Evolutionary conservation across 2,329 filamentous ascomycete species (phyloP).

Genomic region (Pseudogymnoascus sp.): DNA sequence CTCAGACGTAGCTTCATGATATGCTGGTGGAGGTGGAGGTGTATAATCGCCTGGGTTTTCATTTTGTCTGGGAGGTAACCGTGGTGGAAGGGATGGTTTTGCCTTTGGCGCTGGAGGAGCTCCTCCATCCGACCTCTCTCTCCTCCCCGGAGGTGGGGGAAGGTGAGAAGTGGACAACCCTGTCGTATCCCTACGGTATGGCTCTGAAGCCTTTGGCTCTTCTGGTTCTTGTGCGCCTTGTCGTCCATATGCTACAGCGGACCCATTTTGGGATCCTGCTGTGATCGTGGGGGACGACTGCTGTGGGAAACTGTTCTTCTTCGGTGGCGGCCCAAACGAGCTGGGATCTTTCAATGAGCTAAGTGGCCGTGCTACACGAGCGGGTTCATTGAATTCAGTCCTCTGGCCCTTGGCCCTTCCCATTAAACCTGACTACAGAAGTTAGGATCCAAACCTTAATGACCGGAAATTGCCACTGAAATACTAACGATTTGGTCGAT

Average conservation of each 20-base stretch:
- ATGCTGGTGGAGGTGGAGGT: conserved; percentile 34
- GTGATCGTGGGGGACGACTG: neutral
- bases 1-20: conserved; percentile 17
- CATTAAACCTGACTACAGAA: conserved; percentile 25
- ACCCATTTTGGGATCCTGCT: neutral
- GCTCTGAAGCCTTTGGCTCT: conserved; percentile 37
- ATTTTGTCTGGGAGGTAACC: conserved; percentile 44
- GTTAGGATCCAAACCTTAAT: neutral
- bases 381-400: conserved; percentile 10
- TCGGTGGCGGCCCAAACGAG: conserved; percentile 61
- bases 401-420: conserved; percentile 27
- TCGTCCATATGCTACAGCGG: neutral
- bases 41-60: conserved; percentile 27
- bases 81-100: conserved; percentile 45
- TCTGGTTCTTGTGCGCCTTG: conserved; percentile 23
- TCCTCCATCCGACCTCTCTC: conserved; percentile 26
- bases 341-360: conserved; percentile 55
- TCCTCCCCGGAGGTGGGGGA: conserved; percentile 49
- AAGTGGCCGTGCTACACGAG: conserved; percentile 40
- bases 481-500: conserved; percentile 27
- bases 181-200: conserved; percentile 53
- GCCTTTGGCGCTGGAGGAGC: conserved; percentile 15
- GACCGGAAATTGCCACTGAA: neutral
- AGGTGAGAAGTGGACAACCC: conserved; percentile 51
- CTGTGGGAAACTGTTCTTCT: conserved; percentile 29